These are phyloP conservation scores for Hymenoscyphus salicellus DNA, from an alignment of 2,329 filamentous ascomycete genomes.

Conservation along the genomic window DNA sequence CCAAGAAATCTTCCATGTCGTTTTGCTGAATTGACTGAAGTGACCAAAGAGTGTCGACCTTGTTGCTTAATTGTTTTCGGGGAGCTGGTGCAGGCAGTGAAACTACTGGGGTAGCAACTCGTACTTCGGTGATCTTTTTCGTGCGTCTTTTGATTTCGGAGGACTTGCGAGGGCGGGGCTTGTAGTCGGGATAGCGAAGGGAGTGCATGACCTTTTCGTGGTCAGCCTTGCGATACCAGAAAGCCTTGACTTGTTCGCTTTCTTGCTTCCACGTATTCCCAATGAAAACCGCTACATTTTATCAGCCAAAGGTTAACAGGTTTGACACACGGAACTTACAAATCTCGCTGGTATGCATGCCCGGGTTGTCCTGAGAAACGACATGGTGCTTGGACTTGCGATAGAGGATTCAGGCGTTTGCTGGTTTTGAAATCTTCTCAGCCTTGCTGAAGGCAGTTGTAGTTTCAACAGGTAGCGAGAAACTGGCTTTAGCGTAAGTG, in stretches of 20 bases:
- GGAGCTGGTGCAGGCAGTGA: background rate
- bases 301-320: background rate
- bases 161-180: slow-evolving; percentile 4
- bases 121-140: background rate
- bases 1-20: background rate
- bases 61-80: background rate
- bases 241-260: background rate
- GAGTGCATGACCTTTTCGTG: slow-evolving; percentile 2
- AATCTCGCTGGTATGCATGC: slow-evolving; percentile 8
- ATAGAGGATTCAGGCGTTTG: slow-evolving; percentile 12
- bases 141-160: slow-evolving; percentile 6
- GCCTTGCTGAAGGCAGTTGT: background rate
- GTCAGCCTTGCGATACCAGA: slow-evolving; percentile 3
- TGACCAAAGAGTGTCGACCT: background rate
- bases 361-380: slow-evolving; percentile 1
- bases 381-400: slow-evolving; percentile 10
- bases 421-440: slow-evolving; percentile 7
- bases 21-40: background rate
- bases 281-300: slow-evolving; percentile 5
- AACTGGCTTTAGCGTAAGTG: background rate
- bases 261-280: slow-evolving; percentile 9
- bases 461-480: background rate
- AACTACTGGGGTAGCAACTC: background rate
- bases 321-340: background rate
- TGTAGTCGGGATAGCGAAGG: slow-evolving; percentile 5